Base-by-base conservation (phyloP, 768 basidiomycete genomes). In the Lentinula raphanica region DNA sequence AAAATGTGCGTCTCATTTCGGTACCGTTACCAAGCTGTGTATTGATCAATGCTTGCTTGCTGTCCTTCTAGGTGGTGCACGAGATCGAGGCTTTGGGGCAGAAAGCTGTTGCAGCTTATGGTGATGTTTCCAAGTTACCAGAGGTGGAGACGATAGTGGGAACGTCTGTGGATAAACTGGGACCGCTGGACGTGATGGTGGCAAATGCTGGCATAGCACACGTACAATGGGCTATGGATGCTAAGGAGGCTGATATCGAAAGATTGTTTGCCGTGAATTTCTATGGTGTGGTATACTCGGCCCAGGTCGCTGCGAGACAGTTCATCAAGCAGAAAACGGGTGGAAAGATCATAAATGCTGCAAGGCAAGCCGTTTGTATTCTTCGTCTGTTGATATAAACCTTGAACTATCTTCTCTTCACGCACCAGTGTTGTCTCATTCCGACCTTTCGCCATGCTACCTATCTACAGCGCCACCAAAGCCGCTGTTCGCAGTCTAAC, bases 281-380 rank as follows among this genome's bases (percentile, higher is more conserved):
- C 0, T 63, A 65, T 8, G 71, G 70, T 3, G 55, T 66, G 7
- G 58, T 73, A 23, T 68, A 68, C 55, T 76, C 71, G 63, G 71
- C 72, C 54, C 65, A 69, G n/a, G 49, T 31, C 17, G 75, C 75
- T 4, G 72, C 72, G 7, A 29, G 57, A 19, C 68, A 75, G 50
- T 69, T 76, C 69, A 65, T 76, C 49, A 61, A 64, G 32, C 76
- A 74, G 62, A 72, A 72, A 0, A 62, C 59, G 0, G 72, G 74
- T 0, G 73, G 75, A 0, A 61, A 72, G 5, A 69, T 76, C 1
- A 65, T 77, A 9, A 74, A 71, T 42, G 59, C 62, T 1, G 51
- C 56, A n/a, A 60, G 59, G 59, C 51, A 8, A 39, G 55, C 4
- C 29, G 8, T 56, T 48, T n/a, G 7, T 23, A 3, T 36, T 32